These are phyloP conservation scores for Closterium sp. DNA, from an alignment of 139 green algal genomes.

Conservation along the genomic window DNA sequence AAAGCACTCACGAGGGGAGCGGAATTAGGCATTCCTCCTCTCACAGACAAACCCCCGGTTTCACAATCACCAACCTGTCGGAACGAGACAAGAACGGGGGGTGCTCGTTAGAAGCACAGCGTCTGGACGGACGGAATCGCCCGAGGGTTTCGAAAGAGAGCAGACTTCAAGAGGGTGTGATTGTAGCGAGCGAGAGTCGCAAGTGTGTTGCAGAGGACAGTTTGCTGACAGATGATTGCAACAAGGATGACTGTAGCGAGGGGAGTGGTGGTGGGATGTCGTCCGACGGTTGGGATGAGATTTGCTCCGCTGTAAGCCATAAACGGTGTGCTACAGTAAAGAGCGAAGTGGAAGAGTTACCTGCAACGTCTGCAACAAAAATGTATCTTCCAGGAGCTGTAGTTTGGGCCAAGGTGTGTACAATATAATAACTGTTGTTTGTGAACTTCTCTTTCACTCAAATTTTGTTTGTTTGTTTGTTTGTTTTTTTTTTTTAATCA, in stretches of 20 bases:
- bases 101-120: not conserved
- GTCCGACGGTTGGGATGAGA: not conserved
- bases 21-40: not conserved
- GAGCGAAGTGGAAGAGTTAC: not conserved
- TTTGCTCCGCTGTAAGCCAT: not conserved
- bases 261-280: not conserved
- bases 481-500: no score
- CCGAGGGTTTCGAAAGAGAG: not conserved
- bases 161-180: not conserved
- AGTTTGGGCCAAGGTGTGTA: not conserved
- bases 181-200: not conserved
- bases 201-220: not conserved
- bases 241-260: not conserved
- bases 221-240: not conserved
- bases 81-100: not conserved
- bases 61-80: not conserved
- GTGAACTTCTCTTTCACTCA: no score
- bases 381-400: not conserved
- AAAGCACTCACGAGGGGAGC: not conserved
- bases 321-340: not conserved
- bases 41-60: not conserved
- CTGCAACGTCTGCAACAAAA: not conserved
- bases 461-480: no score
- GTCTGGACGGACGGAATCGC: not conserved
- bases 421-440: no score